Evolutionary conservation across 345 rosid species (phyloP).

Genomic region (Mercurialis annua): DNA sequence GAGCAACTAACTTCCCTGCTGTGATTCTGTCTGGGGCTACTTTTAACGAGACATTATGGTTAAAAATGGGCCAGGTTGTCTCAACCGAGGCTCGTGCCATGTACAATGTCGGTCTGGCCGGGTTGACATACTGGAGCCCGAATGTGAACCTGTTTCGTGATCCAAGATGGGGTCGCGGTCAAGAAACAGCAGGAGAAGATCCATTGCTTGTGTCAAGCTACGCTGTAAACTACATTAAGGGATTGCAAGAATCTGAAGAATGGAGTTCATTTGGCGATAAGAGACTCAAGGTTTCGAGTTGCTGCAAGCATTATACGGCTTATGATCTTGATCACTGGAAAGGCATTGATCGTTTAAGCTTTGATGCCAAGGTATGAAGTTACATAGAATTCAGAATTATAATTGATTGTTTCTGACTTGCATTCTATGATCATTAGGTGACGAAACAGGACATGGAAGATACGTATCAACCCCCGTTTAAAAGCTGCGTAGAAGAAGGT

Average conservation of each 20-base stretch:
- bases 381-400: background rate
- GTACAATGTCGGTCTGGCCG: conserved; percentile 71
- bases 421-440: no score
- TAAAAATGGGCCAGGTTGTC: conserved; percentile 37
- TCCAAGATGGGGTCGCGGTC: conserved; percentile 91
- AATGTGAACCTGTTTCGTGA: conserved; percentile 68
- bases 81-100: conserved; percentile 81
- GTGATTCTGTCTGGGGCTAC: conserved; percentile 25
- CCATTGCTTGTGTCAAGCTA: conserved; percentile 70
- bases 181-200: conserved; percentile 95
- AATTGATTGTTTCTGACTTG: background rate
- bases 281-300: conserved; percentile 69
- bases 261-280: conserved; percentile 24
- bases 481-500: conserved; percentile 74
- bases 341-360: conserved; percentile 69
- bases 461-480: conserved; percentile 70
- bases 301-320: conserved; percentile 89
- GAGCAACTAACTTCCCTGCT: conserved; percentile 19
- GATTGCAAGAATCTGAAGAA: conserved; percentile 62
- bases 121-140: conserved; percentile 70
- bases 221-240: conserved; percentile 70
- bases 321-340: conserved; percentile 90
- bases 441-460: conserved; percentile 80
- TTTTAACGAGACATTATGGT: conserved; percentile 20
- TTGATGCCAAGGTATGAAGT: conserved; percentile 58